These are phyloP conservation scores for Ajuga reptans DNA, from an alignment of 305 asterid genomes.

Conservation along the genomic window DNA sequence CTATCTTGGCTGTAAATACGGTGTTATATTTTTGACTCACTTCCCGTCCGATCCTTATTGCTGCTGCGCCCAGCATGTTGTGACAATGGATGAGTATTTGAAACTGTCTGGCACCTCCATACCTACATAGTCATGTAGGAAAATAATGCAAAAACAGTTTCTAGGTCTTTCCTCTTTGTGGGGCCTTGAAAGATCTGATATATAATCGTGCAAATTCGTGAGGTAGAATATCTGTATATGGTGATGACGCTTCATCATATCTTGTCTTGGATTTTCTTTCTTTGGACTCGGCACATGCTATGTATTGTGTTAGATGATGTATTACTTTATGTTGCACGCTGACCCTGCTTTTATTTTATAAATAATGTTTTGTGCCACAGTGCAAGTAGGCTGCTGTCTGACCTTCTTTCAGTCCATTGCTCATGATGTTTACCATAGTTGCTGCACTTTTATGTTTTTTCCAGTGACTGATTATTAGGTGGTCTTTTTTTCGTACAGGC, in stretches of 20 bases:
- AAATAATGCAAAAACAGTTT: neutral
- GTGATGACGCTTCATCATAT: neutral
- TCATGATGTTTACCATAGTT: neutral
- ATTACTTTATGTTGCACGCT: neutral
- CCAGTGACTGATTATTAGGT: slow-evolving; percentile 13
- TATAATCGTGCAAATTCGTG: neutral
- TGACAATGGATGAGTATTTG: neutral
- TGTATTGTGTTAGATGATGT: neutral
- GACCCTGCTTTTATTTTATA: neutral
- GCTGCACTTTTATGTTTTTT: neutral
- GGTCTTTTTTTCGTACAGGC: slow-evolving; percentile 43
- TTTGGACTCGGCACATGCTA: neutral
- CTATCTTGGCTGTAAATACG: no score
- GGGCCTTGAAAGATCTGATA: neutral
- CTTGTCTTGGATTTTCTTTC: neutral
- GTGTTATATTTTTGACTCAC: neutral
- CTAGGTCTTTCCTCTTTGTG: neutral
- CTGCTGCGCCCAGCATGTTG: neutral
- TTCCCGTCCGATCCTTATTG: neutral
- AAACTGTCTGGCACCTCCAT: neutral
- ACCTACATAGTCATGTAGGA: neutral
- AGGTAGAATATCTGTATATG: neutral
- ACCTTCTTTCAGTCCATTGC: neutral
- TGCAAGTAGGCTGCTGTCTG: neutral
- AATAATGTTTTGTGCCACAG: neutral